Percentiles rank a stretch among this genome's conserved stretches.
Evolutionary conservation across 2,329 filamentous ascomycete species (phyloP).

Genomic region (Aphanocladium album): DNA sequence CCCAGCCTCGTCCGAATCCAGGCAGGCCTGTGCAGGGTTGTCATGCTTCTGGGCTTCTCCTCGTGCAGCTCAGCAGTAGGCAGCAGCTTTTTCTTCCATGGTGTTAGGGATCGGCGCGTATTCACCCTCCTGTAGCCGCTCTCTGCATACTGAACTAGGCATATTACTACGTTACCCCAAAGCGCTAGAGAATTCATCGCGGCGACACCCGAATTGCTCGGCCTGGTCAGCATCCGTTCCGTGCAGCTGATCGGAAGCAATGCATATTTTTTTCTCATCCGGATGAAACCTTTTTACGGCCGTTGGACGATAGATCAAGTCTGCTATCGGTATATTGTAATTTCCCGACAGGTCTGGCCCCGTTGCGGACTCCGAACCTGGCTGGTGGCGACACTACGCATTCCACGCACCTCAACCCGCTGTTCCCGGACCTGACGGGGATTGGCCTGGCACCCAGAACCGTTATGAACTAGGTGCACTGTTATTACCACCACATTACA

Average conservation of each 20-base stretch:
- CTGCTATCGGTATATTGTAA: no score
- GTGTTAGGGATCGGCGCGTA: background rate
- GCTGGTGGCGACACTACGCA: background rate
- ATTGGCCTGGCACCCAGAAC: background rate
- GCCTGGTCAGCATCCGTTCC: background rate
- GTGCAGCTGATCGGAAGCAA: background rate
- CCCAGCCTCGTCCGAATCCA: background rate
- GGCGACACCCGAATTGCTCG: background rate
- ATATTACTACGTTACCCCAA: background rate
- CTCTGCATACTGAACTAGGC: background rate
- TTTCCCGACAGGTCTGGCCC: background rate
- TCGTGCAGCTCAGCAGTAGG: no score
- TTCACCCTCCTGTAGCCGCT: background rate
- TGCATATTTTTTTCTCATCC: background rate
- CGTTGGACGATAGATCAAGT: no score
- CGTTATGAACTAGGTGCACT: background rate
- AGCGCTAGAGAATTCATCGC: background rate
- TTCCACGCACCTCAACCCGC: background rate
- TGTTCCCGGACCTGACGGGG: background rate
- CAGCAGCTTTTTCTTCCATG: background rate
- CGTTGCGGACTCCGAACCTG: background rate
- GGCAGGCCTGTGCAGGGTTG: background rate
- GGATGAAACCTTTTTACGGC: background rate
- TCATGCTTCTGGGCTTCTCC: background rate
- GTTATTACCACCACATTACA: background rate